A percentile compares a stretch with the other conserved stretches of the same genome.
Conservation (phyloP, 345 rosid species). For the Passiflora organensis region DNA sequence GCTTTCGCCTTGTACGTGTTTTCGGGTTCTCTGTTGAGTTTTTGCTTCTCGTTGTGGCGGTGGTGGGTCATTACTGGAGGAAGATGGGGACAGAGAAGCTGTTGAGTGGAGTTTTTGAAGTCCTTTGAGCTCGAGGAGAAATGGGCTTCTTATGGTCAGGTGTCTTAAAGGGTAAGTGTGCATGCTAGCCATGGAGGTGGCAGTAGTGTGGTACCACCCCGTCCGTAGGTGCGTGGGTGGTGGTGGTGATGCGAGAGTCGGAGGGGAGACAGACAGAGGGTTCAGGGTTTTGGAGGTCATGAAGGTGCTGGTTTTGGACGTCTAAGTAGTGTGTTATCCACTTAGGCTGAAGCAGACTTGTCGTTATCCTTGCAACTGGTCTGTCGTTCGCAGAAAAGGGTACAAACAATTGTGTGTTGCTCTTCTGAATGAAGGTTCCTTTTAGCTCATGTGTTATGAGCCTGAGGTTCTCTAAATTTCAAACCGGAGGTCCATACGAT, state of each 20-base stretch:
- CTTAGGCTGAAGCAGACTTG: too few relatives aligned
- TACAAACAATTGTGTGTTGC: too few relatives aligned
- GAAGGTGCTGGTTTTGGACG: too few relatives aligned
- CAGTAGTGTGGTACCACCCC: background rate
- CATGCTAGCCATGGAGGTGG: conserved; percentile 32
- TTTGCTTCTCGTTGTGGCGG: conserved; percentile 1
- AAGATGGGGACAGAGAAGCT: conserved; percentile 25
- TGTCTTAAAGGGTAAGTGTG: conserved; percentile 35
- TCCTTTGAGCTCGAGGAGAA: conserved; percentile 29
- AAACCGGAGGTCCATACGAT: too few relatives aligned
- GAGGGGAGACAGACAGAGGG: too few relatives aligned
- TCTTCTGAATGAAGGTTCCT: too few relatives aligned
- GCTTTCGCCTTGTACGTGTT: background rate
- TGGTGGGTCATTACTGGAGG: conserved; percentile 22
- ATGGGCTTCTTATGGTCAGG: conserved; percentile 23
- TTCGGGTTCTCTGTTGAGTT: conserved; percentile 6
- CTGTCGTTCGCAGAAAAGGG: too few relatives aligned
- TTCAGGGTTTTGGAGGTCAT: background rate
- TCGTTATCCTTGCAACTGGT: too few relatives aligned
- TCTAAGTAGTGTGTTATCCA: too few relatives aligned
- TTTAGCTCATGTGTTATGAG: too few relatives aligned
- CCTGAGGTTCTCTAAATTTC: too few relatives aligned
- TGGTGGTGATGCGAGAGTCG: background rate
- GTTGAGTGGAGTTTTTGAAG: conserved; percentile 27
- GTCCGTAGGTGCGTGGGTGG: background rate